Conservation (phyloP, 768 basidiomycete genomes). For the Xerocomellus intermedius region DNA sequence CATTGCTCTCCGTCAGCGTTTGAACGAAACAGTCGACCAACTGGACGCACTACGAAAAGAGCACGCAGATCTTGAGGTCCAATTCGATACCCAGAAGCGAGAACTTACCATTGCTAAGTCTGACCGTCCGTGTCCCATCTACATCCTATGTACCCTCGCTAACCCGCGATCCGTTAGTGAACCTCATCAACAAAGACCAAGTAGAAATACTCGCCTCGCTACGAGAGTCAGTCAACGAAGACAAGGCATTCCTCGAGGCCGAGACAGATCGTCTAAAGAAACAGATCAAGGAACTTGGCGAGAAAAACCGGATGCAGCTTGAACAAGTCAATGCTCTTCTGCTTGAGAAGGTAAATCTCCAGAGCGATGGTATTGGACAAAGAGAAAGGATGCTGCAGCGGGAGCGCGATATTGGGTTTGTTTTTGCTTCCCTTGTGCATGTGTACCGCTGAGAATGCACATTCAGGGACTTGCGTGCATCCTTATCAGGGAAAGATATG, state of each 20-base stretch:
- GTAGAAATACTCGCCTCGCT: constrained; percentile 83
- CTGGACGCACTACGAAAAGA: constrained; percentile 68
- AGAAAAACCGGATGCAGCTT: constrained; percentile 88
- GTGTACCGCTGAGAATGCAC: not conserved
- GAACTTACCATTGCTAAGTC: constrained; percentile 84
- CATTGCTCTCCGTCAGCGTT: constrained; percentile 80
- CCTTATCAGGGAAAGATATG: constrained; percentile 72
- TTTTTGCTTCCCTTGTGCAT: constrained; percentile 7
- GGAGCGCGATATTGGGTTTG: constrained; percentile 81
- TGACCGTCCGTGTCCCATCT: constrained; percentile 55
- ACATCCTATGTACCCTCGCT: not conserved
- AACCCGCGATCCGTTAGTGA: constrained; percentile 50
- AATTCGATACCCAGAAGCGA: constrained; percentile 55
- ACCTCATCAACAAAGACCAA: constrained; percentile 90
- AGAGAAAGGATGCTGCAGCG: constrained; percentile 84
- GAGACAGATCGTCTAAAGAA: constrained; percentile 64
- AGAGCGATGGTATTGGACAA: constrained; percentile 87
- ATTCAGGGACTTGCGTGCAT: constrained; percentile 72
- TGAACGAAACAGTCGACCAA: constrained; percentile 86
- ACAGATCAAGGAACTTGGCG: constrained; percentile 66
- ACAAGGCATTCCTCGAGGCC: constrained; percentile 71
- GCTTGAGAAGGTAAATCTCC: constrained; percentile 87
- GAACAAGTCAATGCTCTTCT: constrained; percentile 85
- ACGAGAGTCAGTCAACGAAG: constrained; percentile 86
- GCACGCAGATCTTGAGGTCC: constrained; percentile 70